These are phyloP conservation scores for Salix suchowensis DNA, from an alignment of 345 rosid species.

Conservation along the genomic window DNA sequence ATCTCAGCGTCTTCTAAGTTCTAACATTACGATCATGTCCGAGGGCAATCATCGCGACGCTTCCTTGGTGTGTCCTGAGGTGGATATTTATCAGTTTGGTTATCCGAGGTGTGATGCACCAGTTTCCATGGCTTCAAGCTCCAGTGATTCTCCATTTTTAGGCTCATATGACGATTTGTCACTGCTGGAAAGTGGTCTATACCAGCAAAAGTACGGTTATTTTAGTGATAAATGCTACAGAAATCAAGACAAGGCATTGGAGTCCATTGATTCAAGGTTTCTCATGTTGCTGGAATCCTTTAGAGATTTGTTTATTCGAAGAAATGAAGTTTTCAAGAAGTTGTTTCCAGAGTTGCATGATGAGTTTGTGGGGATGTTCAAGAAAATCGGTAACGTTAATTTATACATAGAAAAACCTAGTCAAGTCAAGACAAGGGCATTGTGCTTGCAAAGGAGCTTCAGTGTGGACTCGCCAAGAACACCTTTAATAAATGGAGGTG, in stretches of 20 bases:
- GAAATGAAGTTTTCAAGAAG: conserved; percentile 32
- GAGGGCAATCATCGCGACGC: neutral
- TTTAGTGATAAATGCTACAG: neutral
- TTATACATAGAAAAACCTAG: neutral
- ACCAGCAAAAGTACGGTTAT: neutral
- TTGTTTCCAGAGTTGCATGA: conserved; percentile 28
- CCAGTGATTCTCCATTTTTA: neutral
- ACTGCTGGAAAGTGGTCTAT: conserved; percentile 6
- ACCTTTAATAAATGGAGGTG: conserved; percentile 11
- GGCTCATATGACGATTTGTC: neutral
- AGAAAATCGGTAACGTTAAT: conserved; percentile 5
- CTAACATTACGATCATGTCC: neutral
- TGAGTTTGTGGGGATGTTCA: conserved; percentile 18
- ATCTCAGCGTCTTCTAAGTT: neutral
- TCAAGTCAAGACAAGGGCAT: neutral
- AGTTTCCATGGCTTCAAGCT: neutral
- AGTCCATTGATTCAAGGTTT: conserved; percentile 32
- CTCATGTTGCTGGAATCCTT: conserved; percentile 26
- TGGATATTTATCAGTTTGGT: neutral
- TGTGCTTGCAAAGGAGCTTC: conserved; percentile 30
- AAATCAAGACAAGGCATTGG: neutral
- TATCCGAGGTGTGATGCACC: neutral
- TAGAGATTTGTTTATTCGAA: conserved; percentile 28
- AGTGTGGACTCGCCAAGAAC: conserved; percentile 36
- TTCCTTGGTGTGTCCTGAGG: neutral